Evolutionary conservation across 2,329 filamentous ascomycete species (phyloP), one percentile per base, ranked within the genome.

Genomic region (Chaetomium olivaceum): DNA sequence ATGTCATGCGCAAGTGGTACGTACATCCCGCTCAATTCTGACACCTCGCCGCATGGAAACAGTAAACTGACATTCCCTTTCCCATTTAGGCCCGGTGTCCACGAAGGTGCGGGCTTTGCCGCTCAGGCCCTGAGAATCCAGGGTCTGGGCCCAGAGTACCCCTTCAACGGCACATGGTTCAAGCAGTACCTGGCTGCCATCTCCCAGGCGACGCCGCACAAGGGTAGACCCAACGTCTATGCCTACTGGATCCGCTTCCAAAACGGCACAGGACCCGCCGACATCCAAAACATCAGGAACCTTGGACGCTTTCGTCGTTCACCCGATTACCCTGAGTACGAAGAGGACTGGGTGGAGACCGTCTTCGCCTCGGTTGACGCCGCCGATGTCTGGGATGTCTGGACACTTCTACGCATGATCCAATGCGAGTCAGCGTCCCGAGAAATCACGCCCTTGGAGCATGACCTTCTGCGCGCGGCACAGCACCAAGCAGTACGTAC

Each of bases 371-470:
- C 12, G 16, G 57, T 50, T 9, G 57, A 59, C 23, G 43, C 25
- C 8, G 57, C 57, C 57, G 25, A 59, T n/a, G 36, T 58, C 21
- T 59, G 39, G 57, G 57, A 59, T 16, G 39, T 59, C 21, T 57
- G 55, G 55, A 57, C 55, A n/a, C 31, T 59, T 23, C 2, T 50
- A 1, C 33, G 55, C 21, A 59, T 59, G 39, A 6, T 59, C 16
- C 12, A 31, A 2, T 48, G 57, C 57, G n/a, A 23, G n/a, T 31
- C 31, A 5, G 31, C 55, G 23, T 57, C 55, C 14, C 55, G 23
- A 16, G 25, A 59, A 19, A 23, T 57, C 11, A 25, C 48, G 12
- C 7, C 21, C 48, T 27, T 12, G 23, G 48, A 51, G 21, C 14
- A 25, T 3, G 23, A n/a, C 23, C 23, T 58, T n/a, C 31, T 57